Conservation (phyloP, 371 early-diverging fungal species). For the Mortierella sp. region DNA sequence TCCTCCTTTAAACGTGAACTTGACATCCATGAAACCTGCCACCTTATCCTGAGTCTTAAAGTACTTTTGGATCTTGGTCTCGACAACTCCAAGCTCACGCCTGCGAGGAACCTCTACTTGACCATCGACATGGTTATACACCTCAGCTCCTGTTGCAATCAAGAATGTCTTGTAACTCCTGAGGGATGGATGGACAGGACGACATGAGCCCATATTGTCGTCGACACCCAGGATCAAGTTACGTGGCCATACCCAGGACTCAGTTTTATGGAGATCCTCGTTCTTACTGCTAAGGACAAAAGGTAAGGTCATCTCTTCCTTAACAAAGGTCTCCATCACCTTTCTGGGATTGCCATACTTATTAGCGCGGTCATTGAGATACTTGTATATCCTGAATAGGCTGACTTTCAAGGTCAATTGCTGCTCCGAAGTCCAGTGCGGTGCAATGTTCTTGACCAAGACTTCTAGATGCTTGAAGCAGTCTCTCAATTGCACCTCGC, state of each 20-base stretch:
- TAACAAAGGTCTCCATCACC: too few species aligned
- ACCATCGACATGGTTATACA: conserved; percentile 8
- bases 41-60: conserved; percentile 27
- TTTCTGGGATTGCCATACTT: too few species aligned
- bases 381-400: too few species aligned
- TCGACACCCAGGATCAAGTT: too few species aligned
- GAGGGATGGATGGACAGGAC: background rate
- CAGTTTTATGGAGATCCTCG: too few species aligned
- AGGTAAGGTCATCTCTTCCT: too few species aligned
- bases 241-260: too few species aligned
- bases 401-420: too few species aligned
- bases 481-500: background rate
- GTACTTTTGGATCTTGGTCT: background rate
- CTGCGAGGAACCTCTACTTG: conserved; percentile 11
- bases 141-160: conserved; percentile 7
- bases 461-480: conserved; percentile 4
- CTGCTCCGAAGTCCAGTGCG: conserved; percentile 10
- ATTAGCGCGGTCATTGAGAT: too few species aligned
- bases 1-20: conserved; percentile 5
- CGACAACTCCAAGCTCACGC: conserved; percentile 1
- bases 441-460: conserved; percentile 5
- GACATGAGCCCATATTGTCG: too few species aligned
- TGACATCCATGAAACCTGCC: conserved; percentile 32
- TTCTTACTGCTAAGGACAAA: too few species aligned
- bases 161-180: conserved; percentile 3